These are phyloP conservation scores for Beauveria brongniartii DNA, from an alignment of 2,329 filamentous ascomycete genomes.

Conservation along the genomic window DNA sequence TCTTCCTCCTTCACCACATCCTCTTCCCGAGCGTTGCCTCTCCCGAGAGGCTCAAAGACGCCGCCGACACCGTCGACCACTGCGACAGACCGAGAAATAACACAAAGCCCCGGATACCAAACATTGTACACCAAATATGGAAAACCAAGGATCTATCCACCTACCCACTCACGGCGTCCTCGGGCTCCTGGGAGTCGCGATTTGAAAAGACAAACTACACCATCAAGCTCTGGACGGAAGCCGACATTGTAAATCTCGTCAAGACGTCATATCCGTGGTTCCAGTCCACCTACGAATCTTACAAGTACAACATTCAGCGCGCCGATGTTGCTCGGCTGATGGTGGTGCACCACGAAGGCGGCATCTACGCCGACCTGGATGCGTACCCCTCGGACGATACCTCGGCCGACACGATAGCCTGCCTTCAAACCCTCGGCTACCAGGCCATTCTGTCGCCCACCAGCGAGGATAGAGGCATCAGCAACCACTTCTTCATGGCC, in stretches of 20 bases:
- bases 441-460: conserved; percentile 16
- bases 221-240: conserved; percentile 19
- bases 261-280: conserved; percentile 17
- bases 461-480: conserved; percentile 11
- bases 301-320: conserved; percentile 17
- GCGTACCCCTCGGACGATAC: conserved; percentile 12
- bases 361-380: conserved; percentile 19
- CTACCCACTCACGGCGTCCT: conserved; percentile 13
- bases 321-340: conserved; percentile 18
- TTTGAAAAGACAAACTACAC: conserved; percentile 16
- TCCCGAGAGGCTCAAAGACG: not conserved
- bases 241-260: conserved; percentile 15
- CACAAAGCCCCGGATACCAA: conserved; percentile 11
- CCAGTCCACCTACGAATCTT: conserved; percentile 16
- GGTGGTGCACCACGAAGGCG: conserved; percentile 17
- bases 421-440: conserved; percentile 14
- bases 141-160: conserved; percentile 15
- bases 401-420: conserved; percentile 10
- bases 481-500: conserved; percentile 22
- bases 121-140: conserved; percentile 19
- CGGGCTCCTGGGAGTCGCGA: conserved; percentile 13
- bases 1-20: not conserved
- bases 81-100: not conserved
- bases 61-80: conserved; percentile 1
- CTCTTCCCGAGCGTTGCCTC: not conserved